Base-by-base conservation (phyloP, 2,329 filamentous ascomycete species). In the Fusarium newnesense region DNA sequence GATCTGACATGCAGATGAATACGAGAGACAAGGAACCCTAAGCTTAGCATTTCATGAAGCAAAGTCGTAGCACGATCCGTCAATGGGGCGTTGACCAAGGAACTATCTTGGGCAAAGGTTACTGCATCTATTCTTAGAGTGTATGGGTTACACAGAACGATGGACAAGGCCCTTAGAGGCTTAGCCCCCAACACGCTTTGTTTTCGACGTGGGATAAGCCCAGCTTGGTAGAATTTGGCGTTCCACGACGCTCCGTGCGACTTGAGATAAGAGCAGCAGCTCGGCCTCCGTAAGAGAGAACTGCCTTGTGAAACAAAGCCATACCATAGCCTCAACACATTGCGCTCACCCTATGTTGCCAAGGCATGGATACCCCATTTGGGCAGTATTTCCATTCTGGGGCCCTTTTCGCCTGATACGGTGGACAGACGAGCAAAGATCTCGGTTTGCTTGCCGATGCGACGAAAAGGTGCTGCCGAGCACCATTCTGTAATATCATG, bases 401-500 rank as follows among this genome's bases (percentile, higher is more conserved):
- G 24, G 24, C 24, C 24, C 24, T 24, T 65, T 5, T 65, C 58
- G 2, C 63, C 47, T 1, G 63, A 47, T 0, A 65, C 63, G 8
- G 63, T 63, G 19, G 63, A 65, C 2, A 65, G 34, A 8, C 58
- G 47, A 8, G 58, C 63, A 11, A 65, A 47, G 7, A 63, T 58
- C 4, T 28, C 9, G 0, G 63, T 65, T 5, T 65, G 63, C 24
- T 65, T 65, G 3, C 63, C 58, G 4, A 63, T 47, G 3, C 63
- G 42, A 1, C 58, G 58, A 9, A 65, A 65, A 1, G 58, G 63
- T 1, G 58, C 63, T 13, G 58, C 58, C 3, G 58, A 65, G 9
- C 58, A 65, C 63, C 63, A 63, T 9, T 62, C 59, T 28, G 58
- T 63, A 28, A 63, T 65, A 8, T 54, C 58, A 26, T 65, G 63